Percentiles rank a stretch among this genome's conserved stretches.
These are phyloP conservation scores for Basipetospora chlamydospora DNA, from an alignment of 2,329 filamentous ascomycete species.

Conservation along the genomic window DNA sequence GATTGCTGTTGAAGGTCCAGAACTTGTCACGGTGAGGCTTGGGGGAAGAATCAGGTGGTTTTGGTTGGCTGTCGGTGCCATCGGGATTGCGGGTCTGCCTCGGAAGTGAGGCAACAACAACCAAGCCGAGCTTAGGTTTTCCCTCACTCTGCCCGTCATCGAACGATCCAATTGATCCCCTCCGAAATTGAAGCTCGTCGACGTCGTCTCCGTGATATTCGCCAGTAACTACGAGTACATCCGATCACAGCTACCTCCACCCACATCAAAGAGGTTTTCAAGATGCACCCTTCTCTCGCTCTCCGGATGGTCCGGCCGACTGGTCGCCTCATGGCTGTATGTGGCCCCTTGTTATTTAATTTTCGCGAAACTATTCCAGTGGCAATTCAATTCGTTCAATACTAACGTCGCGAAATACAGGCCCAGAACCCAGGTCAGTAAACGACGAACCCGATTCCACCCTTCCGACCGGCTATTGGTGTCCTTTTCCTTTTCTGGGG, in stretches of 20 bases:
- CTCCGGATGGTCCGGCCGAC: slow-evolving; percentile 55
- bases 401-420: slow-evolving; percentile 17
- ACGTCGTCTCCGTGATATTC: slow-evolving; percentile 5
- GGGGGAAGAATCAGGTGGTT: slow-evolving; percentile 27
- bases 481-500: too few relatives aligned
- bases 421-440: too few relatives aligned
- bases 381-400: slow-evolving; percentile 2
- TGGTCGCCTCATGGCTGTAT: slow-evolving; percentile 49
- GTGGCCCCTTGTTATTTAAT: slow-evolving; percentile 48
- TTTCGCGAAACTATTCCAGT: slow-evolving; percentile 6
- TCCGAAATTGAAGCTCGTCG: slow-evolving; percentile 1
- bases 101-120: slow-evolving; percentile 19
- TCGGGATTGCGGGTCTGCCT: slow-evolving; percentile 3
- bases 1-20: too few relatives aligned
- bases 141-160: not conserved
- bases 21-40: too few relatives aligned
- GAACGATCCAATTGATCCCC: slow-evolving; percentile 3
- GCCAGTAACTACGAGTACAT: slow-evolving; percentile 14
- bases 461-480: too few relatives aligned
- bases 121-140: slow-evolving; percentile 15
- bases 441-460: too few relatives aligned
- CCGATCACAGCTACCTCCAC: not conserved
- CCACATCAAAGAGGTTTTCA: slow-evolving; percentile 18
- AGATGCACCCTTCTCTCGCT: slow-evolving; percentile 51
- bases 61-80: slow-evolving; percentile 8